Base-by-base conservation (phyloP, 257 asterid species). In the Rehmannia glutinosa region DNA sequence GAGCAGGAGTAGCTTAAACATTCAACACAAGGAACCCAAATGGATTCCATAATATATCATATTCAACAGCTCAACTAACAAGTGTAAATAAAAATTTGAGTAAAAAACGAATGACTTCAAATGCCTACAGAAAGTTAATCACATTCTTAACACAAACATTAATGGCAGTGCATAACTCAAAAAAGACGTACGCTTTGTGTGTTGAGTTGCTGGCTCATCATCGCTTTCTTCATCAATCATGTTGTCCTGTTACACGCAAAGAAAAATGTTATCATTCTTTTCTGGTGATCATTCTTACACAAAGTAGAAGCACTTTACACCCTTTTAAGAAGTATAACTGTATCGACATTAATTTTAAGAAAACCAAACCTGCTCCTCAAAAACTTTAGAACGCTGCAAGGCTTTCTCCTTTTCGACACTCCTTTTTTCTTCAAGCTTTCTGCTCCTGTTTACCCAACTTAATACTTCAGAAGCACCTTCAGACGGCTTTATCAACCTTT, bases 331-430 rank as follows among this genome's bases (percentile, higher is more conserved):
- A 12, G 25, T 6, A 64, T 64, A 72, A 33, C 27, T 38, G 35
- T n/a, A 64, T 36, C n/a, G 45, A 50, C 59, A 55, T 36, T 55
- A 20, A 52, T 47, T 45, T 27, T 19, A 28, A 46, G 72, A 69
- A 32, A 47, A 75, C 11, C 23, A 51, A 46, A 87, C 99, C 96
- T 87, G 97, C 92, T 91, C 99, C 80, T 91, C 99, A 70, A 94
- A 94, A 59, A 81, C 61, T 74, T 72, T 86, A 8, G 97, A 94
- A 79, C 81, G 97, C 81, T 85, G 95, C 79, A 81, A 72, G 20
- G 91, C 96, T 79, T 75, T 94, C 79, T 86, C 93, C 72, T 82
- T 87, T 56, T 87, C 94, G 45, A 85, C 71, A 54, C 75, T 89
- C 82, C 81, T 82, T 78, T 73, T 90, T 66, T 87, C 89, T 78